Evolutionary conservation across 257 asterid genomes (phyloP), one percentile per base, ranked within the genome.

Genomic region (Nicotiana tabacum): DNA sequence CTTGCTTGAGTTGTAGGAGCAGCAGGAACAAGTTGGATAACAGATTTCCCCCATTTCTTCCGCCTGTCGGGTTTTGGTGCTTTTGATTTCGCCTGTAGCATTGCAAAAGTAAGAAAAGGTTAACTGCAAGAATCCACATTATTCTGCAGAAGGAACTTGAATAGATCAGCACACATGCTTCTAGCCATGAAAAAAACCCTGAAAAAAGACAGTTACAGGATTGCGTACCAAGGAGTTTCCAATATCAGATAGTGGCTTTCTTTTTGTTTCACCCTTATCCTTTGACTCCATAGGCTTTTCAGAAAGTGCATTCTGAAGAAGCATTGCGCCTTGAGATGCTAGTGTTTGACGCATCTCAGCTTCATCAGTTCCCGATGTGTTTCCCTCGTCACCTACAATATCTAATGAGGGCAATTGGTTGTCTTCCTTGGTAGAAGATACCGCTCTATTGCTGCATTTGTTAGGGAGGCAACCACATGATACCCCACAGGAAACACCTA

Each of bases 161-260:
- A 9, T 21, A 39, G n/a, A 70, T 70, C 78, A 70, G 78, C 35
- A 39, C 6, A 35, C 33, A 39, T 15, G 56, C 77, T 69, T 68
- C 17, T n/a, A 21, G 12, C 64, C 39, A 29, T 2, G 6, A 69
- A 27, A 9, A 16, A 10, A 56, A 21, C 13, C 3, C 58, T 13
- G 58, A 53, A 43, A 70, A 46, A 11, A 43, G 57, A 43, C 12
- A 35, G 24, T 17, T 10, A 5, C 17, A 2, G 61, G 43, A 37
- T 67, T 43, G 77, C 95, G 77, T 87, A 96, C 99, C 88, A 89
- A 80, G 84, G 87, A 91, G 83, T 96, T 96, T 70, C 98, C 98
- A 81, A 96, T 94, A 88, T 96, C 97, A 8, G 98, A 90, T 85
- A 96, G 87, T 17, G 98, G 94, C 93, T 88, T 96, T 88, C 99